Evolutionary conservation across 441 rosid species (phyloP).

Genomic region (Capsella rubella): DNA sequence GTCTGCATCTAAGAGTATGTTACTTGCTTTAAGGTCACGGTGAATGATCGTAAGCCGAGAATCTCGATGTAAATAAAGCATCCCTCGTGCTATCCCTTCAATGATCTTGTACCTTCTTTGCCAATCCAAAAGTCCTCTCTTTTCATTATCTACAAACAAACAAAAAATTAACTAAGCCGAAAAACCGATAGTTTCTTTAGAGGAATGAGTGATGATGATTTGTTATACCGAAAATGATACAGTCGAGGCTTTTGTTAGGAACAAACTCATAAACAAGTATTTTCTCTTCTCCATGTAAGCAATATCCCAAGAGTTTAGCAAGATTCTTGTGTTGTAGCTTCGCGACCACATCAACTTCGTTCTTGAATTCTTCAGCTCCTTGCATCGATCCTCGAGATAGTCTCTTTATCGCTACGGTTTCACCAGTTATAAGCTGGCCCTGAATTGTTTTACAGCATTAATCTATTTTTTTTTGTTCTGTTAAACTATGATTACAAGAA

Average conservation of each 20-base stretch:
- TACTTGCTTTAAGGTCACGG: conserved; percentile 62
- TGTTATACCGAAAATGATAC: conserved; percentile 51
- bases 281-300: conserved; percentile 51
- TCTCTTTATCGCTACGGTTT: conserved; percentile 54
- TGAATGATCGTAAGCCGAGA: conserved; percentile 59
- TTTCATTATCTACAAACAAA: conserved; percentile 42
- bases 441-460: conserved; percentile 21
- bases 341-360: conserved; percentile 51
- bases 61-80: conserved; percentile 62
- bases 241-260: conserved; percentile 58
- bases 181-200: neutral
- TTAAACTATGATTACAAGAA: conserved; percentile 6
- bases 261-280: conserved; percentile 59
- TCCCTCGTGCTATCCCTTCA: conserved; percentile 58
- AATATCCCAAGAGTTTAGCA: conserved; percentile 55
- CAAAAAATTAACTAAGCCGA: neutral
- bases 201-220: conserved; percentile 12
- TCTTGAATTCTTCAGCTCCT: conserved; percentile 60
- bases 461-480: neutral
- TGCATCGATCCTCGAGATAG: conserved; percentile 48
- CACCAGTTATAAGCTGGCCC: conserved; percentile 51
- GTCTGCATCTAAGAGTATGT: conserved; percentile 53
- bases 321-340: conserved; percentile 62
- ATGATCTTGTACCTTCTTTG: conserved; percentile 55
- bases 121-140: conserved; percentile 51